Conservation (phyloP, 1,139 yeast genomes). For the Saccharomyces uvarum region DNA sequence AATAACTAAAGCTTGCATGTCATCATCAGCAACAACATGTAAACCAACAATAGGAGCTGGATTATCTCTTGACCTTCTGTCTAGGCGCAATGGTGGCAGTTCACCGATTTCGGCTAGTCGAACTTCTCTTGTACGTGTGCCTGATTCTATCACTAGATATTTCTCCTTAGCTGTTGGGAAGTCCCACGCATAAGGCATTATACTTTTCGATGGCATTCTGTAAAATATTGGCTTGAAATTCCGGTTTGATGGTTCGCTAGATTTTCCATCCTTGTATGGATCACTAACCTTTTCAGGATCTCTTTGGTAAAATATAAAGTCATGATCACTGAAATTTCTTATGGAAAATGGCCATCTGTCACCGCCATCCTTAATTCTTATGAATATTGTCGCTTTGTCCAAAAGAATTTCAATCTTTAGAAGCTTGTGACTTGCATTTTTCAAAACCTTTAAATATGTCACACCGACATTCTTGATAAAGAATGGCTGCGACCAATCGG, state of each 20-base stretch:
- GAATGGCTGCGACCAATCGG: slow-evolving; percentile 86
- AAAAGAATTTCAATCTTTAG: slow-evolving; percentile 65
- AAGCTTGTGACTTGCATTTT: slow-evolving; percentile 58
- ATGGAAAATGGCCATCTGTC: slow-evolving; percentile 89
- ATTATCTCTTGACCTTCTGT: slow-evolving; percentile 39
- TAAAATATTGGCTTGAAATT: slow-evolving; percentile 66
- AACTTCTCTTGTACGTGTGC: slow-evolving; percentile 68
- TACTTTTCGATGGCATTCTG: slow-evolving; percentile 78
- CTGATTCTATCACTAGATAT: slow-evolving; percentile 65
- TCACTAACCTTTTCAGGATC: slow-evolving; percentile 55
- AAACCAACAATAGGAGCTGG: slow-evolving; percentile 58
- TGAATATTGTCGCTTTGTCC: slow-evolving; percentile 74
- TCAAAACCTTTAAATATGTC: slow-evolving; percentile 57
- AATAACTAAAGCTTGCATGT: slow-evolving; percentile 79
- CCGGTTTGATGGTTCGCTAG: slow-evolving; percentile 39
- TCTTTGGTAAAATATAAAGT: slow-evolving; percentile 77
- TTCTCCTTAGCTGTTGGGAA: slow-evolving; percentile 85
- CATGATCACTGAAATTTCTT: slow-evolving; percentile 78
- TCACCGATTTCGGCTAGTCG: slow-evolving; percentile 91
- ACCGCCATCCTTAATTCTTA: slow-evolving; percentile 65
- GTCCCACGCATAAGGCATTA: slow-evolving; percentile 98
- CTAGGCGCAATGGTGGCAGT: slow-evolving; percentile 74
- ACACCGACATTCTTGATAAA: slow-evolving; percentile 78
- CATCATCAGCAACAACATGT: slow-evolving; percentile 94
- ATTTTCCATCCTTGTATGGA: slow-evolving; percentile 47